phyloP scores from a whole-genome alignment of 169 alveolate genomes.

The Cyclospora cayetanensis region DNA sequence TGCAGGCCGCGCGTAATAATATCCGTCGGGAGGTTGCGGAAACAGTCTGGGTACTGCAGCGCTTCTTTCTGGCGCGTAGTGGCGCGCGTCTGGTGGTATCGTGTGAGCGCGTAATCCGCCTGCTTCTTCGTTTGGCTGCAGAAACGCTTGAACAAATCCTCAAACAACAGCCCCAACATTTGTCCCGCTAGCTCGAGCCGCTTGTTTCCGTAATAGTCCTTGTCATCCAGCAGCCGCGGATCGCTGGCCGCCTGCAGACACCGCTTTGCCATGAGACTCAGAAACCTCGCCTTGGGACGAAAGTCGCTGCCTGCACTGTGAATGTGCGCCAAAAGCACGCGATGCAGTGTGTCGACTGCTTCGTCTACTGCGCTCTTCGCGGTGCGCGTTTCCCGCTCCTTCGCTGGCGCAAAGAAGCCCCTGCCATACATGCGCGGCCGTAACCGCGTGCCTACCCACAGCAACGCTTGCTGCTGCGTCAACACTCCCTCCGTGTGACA shows the following conservation, averaged over 20 bases:
- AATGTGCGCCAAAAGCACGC: conserved; percentile 91
- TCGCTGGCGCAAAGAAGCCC: conserved; percentile 84
- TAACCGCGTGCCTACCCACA: conserved; percentile 87
- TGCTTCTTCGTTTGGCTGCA: conserved; percentile 79
- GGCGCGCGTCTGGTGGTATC: conserved; percentile 66
- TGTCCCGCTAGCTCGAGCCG: conserved; percentile 99
- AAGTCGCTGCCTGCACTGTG: conserved; percentile 82
- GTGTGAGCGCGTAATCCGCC: conserved; percentile 79
- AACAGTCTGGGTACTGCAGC: conserved; percentile 89
- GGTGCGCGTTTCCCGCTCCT: conserved; percentile 73
- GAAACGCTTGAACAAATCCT: conserved; percentile 90
- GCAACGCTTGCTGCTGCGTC: conserved; percentile 91
- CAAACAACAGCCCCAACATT: conserved; percentile 96
- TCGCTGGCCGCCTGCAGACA: conserved; percentile 94
- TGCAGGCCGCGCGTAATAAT: conserved; percentile 96
- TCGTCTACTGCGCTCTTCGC: conserved; percentile 85
- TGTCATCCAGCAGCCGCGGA: conserved; percentile 95
- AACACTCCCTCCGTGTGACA: conserved; percentile 77
- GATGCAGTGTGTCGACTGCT: conserved; percentile 93
- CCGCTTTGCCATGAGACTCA: conserved; percentile 97
- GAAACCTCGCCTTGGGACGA: conserved; percentile 74
- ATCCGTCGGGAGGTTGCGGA: conserved; percentile 91
- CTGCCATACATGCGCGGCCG: conserved; percentile 86
- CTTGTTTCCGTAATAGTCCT: conserved; percentile 99
- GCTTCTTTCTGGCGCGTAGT: conserved; percentile 62